Evolutionary conservation across 2,329 filamentous ascomycete species (phyloP).

Genomic region (Microcyclosporella mali): DNA sequence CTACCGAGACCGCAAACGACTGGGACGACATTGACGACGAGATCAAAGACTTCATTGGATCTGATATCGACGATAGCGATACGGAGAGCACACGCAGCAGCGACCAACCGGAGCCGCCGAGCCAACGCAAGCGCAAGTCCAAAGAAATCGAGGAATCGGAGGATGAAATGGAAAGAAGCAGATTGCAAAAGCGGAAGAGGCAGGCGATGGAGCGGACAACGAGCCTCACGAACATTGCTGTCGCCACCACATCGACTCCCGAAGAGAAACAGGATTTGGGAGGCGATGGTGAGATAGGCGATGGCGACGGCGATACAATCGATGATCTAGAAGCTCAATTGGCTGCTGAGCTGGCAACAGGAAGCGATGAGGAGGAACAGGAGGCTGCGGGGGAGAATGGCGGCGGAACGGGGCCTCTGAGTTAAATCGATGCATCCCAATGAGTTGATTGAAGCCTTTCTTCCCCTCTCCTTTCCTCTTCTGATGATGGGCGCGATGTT

Average conservation of each 20-base stretch:
- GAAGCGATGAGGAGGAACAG: slow-evolving; percentile 33
- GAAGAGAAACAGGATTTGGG: slow-evolving; percentile 26
- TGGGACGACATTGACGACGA: slow-evolving; percentile 57
- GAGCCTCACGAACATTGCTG: slow-evolving; percentile 38
- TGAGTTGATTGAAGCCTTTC: too few relatives aligned
- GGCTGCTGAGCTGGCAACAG: slow-evolving; percentile 38
- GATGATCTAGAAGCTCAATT: slow-evolving; percentile 54
- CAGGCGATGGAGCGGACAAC: slow-evolving; percentile 43
- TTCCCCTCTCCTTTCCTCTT: too few relatives aligned
- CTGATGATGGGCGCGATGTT: too few relatives aligned
- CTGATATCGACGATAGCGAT: slow-evolving; percentile 41
- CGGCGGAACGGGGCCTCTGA: neutral
- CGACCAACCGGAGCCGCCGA: slow-evolving; percentile 16
- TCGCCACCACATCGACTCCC: slow-evolving; percentile 7
- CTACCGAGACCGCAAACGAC: slow-evolving; percentile 27
- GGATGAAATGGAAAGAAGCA: slow-evolving; percentile 39
- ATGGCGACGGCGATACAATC: slow-evolving; percentile 15
- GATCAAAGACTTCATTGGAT: slow-evolving; percentile 64
- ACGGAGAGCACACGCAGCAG: slow-evolving; percentile 20
- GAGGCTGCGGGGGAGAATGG: slow-evolving; percentile 12
- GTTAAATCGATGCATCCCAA: neutral
- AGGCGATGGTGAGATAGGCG: slow-evolving; percentile 15
- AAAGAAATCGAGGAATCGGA: slow-evolving; percentile 29
- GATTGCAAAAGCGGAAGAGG: slow-evolving; percentile 44
- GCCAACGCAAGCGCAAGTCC: slow-evolving; percentile 28